Percentiles rank a stretch among this genome's conserved stretches.
These are phyloP conservation scores for Calonectria pseudoreteaudii DNA, from an alignment of 2,329 filamentous ascomycete species.

Conservation along the genomic window DNA sequence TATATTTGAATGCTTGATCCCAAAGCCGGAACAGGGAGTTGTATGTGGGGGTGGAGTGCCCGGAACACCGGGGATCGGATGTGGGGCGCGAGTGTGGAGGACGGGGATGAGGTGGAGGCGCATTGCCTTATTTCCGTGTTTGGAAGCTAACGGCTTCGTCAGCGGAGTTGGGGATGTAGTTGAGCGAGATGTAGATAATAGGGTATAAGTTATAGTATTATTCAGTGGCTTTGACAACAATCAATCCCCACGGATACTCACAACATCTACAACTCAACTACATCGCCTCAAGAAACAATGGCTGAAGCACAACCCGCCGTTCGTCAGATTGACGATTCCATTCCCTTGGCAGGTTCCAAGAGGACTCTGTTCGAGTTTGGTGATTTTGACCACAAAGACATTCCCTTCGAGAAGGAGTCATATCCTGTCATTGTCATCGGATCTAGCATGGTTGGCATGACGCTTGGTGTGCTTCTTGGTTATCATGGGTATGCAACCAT, in stretches of 20 bases:
- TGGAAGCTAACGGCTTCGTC: neutral
- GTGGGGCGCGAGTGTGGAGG: neutral
- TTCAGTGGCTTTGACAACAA: neutral
- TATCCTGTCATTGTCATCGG: slow-evolving; percentile 10
- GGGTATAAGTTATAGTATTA: neutral
- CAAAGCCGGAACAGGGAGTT: neutral
- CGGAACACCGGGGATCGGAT: neutral
- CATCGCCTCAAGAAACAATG: neutral
- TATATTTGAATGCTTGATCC: neutral
- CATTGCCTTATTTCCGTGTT: neutral
- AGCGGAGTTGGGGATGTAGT: neutral
- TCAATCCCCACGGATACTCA: neutral
- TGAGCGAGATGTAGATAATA: neutral
- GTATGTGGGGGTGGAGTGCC: neutral
- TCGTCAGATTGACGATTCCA: slow-evolving; percentile 5
- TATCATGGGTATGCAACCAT: neutral
- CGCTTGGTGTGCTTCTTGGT: neutral
- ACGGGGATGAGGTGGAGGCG: neutral
- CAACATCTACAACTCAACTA: neutral
- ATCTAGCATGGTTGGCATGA: neutral
- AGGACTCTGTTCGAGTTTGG: slow-evolving; percentile 7
- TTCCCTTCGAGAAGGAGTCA: slow-evolving; percentile 2
- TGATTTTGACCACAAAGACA: slow-evolving; percentile 1
- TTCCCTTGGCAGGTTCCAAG: neutral
- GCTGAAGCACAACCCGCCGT: neutral